Evolutionary conservation across 164 flowering plant species (phyloP).

Genomic region (Akebia trifoliata): DNA sequence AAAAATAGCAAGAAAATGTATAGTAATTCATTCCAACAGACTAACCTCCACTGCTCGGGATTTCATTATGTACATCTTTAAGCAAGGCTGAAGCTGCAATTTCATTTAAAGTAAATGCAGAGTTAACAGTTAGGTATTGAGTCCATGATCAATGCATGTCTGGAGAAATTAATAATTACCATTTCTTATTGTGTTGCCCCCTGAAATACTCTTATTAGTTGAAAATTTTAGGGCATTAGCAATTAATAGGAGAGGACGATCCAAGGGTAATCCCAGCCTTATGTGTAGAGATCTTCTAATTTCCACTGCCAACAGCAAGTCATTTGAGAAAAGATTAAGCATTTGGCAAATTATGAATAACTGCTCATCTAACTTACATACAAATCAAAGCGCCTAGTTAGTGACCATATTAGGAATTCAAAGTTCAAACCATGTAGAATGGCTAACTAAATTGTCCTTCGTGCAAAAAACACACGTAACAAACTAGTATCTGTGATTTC

Average conservation of each 20-base stretch:
- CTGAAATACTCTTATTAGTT: slow-evolving; percentile 18
- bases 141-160: background rate
- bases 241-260: slow-evolving; percentile 82
- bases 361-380: background rate
- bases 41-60: slow-evolving; percentile 88
- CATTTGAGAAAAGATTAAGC: background rate
- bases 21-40: slow-evolving; percentile 5
- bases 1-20: background rate
- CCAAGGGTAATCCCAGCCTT: slow-evolving; percentile 77
- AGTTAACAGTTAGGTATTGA: background rate
- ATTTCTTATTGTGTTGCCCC: slow-evolving; percentile 31
- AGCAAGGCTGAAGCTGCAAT: slow-evolving; percentile 57
- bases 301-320: slow-evolving; percentile 58
- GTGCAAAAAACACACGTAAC: too few relatives aligned
- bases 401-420: background rate
- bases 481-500: too few relatives aligned
- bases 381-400: background rate
- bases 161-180: slow-evolving; percentile 30
- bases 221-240: slow-evolving; percentile 69
- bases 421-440: too few relatives aligned
- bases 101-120: background rate
- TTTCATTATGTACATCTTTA: slow-evolving; percentile 79
- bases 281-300: slow-evolving; percentile 62
- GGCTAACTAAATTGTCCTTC: too few relatives aligned
- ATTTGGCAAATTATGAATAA: background rate